A percentile compares a stretch with the other conserved stretches of the same genome.
phyloP scores from a whole-genome alignment of 2,329 filamentous ascomycete species.

The Neofusicoccum kwambonambiense region DNA sequence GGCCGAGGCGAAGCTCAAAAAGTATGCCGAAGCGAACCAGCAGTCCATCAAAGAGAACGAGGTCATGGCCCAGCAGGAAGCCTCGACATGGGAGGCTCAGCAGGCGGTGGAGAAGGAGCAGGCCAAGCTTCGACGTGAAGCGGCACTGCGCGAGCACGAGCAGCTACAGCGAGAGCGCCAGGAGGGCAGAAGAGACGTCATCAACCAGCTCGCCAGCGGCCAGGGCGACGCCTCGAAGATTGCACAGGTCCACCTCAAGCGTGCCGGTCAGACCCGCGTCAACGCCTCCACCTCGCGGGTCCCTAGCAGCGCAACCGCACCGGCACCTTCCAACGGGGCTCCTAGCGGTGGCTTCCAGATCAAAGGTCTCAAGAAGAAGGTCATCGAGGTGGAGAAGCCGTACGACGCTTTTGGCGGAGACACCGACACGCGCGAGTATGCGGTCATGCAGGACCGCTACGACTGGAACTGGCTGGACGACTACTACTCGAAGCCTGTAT shows the following conservation, averaged over 20 bases:
- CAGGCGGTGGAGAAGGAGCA: slow-evolving; percentile 65
- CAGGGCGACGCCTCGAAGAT: slow-evolving; percentile 60
- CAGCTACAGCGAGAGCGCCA: slow-evolving; percentile 67
- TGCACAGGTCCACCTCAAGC: slow-evolving; percentile 60
- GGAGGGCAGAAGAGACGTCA: slow-evolving; percentile 65
- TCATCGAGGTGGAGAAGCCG: slow-evolving; percentile 64
- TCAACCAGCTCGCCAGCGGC: slow-evolving; percentile 66
- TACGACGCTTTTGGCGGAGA: slow-evolving; percentile 89
- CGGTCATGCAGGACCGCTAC: slow-evolving; percentile 67
- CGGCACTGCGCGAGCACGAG: slow-evolving; percentile 62
- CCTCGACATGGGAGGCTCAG: slow-evolving; percentile 44
- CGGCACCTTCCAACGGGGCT: slow-evolving; percentile 27
- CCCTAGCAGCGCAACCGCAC: slow-evolving; percentile 6
- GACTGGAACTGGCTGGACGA: slow-evolving; percentile 71
- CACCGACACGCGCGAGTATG: slow-evolving; percentile 64
- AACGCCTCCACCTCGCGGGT: slow-evolving; percentile 28
- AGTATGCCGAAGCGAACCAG: slow-evolving; percentile 73
- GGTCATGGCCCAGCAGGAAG: slow-evolving; percentile 48
- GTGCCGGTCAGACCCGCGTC: slow-evolving; percentile 63
- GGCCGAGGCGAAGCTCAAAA: slow-evolving; percentile 58
- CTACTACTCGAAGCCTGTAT: slow-evolving; percentile 63
- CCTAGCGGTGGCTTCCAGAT: slow-evolving; percentile 55
- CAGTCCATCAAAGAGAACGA: slow-evolving; percentile 54
- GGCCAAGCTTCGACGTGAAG: slow-evolving; percentile 60
- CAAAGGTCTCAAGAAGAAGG: slow-evolving; percentile 71